These are phyloP conservation scores for Suillus bovinus DNA, from an alignment of 768 basidiomycete species.

Conservation along the genomic window DNA sequence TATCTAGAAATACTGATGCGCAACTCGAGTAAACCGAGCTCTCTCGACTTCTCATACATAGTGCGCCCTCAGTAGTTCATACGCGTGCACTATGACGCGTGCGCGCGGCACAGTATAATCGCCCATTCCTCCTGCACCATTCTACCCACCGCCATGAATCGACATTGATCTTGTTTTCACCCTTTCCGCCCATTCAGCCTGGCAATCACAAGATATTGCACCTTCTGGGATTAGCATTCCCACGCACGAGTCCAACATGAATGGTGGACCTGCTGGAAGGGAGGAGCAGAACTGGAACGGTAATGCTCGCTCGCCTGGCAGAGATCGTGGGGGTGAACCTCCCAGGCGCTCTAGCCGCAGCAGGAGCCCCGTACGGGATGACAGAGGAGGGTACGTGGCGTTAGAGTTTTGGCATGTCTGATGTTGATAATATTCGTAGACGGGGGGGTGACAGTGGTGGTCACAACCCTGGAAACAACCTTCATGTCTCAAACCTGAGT, in stretches of 20 bases:
- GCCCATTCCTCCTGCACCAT: constrained; percentile 26
- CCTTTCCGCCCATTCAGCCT: constrained; percentile 55
- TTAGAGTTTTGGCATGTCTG: constrained; percentile 7
- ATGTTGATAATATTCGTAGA: not conserved
- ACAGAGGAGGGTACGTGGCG: constrained; percentile 58
- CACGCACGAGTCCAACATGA: constrained; percentile 43
- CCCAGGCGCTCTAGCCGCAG: constrained; percentile 76
- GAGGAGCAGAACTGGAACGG: constrained; percentile 60
- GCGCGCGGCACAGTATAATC: constrained; percentile 12
- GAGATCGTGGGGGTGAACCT: constrained; percentile 47
- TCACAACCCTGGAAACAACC: constrained; percentile 67
- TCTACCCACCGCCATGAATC: constrained; percentile 39
- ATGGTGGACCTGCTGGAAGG: constrained; percentile 45
- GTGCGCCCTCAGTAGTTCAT: constrained; percentile 12
- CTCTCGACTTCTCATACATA: constrained; percentile 15
- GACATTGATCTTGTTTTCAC: constrained; percentile 44
- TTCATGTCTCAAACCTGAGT: constrained; percentile 59
- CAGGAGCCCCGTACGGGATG: constrained; percentile 67
- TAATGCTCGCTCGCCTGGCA: constrained; percentile 43
- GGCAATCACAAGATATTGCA: constrained; percentile 83
- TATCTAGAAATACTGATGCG: constrained; percentile 6
- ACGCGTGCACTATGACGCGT: constrained; percentile 14
- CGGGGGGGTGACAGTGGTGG: constrained; percentile 32
- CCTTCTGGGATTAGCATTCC: constrained; percentile 77
- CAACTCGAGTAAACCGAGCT: constrained; percentile 11